Evolutionary conservation across 1,139 yeast genomes (phyloP), one percentile per base, ranked within the genome.

Genomic region (Pichia sp.): DNA sequence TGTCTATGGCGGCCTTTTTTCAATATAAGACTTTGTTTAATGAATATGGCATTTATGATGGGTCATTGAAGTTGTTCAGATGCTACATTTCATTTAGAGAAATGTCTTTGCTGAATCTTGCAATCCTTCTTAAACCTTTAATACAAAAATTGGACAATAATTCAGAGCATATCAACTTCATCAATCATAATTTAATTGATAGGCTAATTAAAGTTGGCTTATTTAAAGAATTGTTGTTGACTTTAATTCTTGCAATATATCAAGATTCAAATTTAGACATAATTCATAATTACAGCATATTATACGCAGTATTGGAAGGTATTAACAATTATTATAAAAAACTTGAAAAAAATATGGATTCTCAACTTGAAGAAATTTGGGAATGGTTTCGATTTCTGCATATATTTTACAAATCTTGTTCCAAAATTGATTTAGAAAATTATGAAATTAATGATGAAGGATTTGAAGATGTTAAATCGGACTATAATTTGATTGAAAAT

Each of bases 401-500:
- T 29, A 39, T 55, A 8, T 59, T 62, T 38, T 61, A 51, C 48
- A 52, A 48, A 37, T 56, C 65, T 1, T 60, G 66, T 11, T 58
- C 64, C 1, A 58, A 59, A 3, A 62, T 63, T 34, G 66, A 63
- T 49, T 41, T 61, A 4, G 51, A 53, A 11, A 55, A 57, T 35
- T 63, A 62, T 50, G 45, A 45, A 30, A 53, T 62, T 16, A 51
- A 55, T 16, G 64, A 56, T 20, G 59, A 53, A 30, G 59, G 59
- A 3, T 62, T 58, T 49, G 64, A 59, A 42, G 66, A 62, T 51
- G 39, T 61, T 1, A 52, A 52, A 26, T 46, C 56, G 0, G 55
- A 55, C 37, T 60, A 60, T 41, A 59, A 61, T 40, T 39, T 61
- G 33, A 51, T 53, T 29, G 44, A 50, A 26, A 47, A 47, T 7